These are phyloP conservation scores for Vitellaria paradoxa DNA, from an alignment of 179 eudicot species.

Conservation along the genomic window DNA sequence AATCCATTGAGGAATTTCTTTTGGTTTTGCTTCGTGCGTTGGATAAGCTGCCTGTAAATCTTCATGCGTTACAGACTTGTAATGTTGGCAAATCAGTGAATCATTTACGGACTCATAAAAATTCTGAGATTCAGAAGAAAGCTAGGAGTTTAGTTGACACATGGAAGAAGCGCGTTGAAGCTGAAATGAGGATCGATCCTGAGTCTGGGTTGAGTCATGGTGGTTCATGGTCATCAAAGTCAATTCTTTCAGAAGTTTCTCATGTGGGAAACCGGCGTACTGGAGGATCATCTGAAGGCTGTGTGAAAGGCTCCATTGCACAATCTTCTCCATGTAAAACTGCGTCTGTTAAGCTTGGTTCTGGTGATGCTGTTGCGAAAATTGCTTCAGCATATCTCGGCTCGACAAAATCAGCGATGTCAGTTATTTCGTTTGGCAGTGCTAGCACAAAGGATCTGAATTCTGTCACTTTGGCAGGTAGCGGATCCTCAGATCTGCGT, in stretches of 20 bases:
- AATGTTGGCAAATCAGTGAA: conserved; percentile 91
- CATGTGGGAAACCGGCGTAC: conserved; percentile 43
- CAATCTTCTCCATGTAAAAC: conserved; percentile 46
- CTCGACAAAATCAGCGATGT: conserved; percentile 22
- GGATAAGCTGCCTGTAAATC: conserved; percentile 83
- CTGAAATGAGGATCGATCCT: conserved; percentile 72
- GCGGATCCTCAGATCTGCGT: conserved; percentile 40
- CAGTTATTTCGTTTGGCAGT: conserved; percentile 14
- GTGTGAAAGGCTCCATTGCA: conserved; percentile 31
- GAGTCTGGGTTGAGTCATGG: conserved; percentile 50
- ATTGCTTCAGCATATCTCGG: conserved; percentile 9
- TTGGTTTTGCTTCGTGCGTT: conserved; percentile 81
- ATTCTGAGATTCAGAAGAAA: conserved; percentile 83
- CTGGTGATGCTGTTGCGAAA: conserved; percentile 37
- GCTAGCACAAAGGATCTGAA: conserved; percentile 23
- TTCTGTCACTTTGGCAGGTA: not conserved
- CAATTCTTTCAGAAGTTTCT: conserved; percentile 52
- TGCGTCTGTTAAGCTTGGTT: conserved; percentile 39
- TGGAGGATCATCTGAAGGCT: conserved; percentile 46
- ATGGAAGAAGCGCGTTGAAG: conserved; percentile 96
- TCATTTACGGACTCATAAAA: conserved; percentile 67
- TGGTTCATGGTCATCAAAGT: conserved; percentile 60
- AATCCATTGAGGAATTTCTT: conserved; percentile 75
- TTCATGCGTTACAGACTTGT: conserved; percentile 73
- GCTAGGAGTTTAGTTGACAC: conserved; percentile 84